Conservation (phyloP, 2,329 filamentous ascomycete species). For the Venturia aucupariae region DNA sequence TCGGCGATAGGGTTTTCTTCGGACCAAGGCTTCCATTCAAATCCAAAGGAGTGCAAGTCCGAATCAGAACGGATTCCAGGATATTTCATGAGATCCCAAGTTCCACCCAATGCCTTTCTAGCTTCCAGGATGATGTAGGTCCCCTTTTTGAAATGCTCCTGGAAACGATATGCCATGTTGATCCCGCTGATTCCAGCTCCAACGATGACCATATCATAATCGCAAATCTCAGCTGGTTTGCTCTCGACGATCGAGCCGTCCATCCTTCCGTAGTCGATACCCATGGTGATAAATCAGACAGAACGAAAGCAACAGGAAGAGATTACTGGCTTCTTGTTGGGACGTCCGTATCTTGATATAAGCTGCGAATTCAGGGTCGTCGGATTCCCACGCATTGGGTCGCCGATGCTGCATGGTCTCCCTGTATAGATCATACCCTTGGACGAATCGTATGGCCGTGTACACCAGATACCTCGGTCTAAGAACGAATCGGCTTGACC, state of each 20-base stretch:
- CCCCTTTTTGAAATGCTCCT: constrained; percentile 45
- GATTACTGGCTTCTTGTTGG: not conserved
- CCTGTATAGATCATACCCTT: not conserved
- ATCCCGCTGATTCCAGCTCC: constrained; percentile 69
- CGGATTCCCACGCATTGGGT: not conserved
- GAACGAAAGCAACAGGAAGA: not conserved
- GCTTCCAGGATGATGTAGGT: constrained; percentile 62
- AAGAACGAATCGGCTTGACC: not conserved
- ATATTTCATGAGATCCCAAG: constrained; percentile 63
- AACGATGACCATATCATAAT: constrained; percentile 48
- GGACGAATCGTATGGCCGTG: not conserved
- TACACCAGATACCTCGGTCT: not conserved
- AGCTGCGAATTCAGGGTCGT: not conserved
- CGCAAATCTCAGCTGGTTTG: constrained; percentile 6
- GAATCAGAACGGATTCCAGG: constrained; percentile 53
- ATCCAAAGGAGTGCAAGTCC: constrained; percentile 46
- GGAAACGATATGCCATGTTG: constrained; percentile 61
- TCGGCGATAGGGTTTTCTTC: constrained; percentile 38
- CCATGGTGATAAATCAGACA: not conserved
- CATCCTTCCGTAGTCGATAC: not conserved
- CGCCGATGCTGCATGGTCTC: not conserved
- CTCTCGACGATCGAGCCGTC: not conserved
- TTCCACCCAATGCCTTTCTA: constrained; percentile 59
- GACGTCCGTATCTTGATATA: not conserved
- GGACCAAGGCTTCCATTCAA: constrained; percentile 61